Evolutionary conservation across 2,329 filamentous ascomycete genomes (phyloP), one percentile per base, ranked within the genome.

Genomic region (Cercospora sojina): DNA sequence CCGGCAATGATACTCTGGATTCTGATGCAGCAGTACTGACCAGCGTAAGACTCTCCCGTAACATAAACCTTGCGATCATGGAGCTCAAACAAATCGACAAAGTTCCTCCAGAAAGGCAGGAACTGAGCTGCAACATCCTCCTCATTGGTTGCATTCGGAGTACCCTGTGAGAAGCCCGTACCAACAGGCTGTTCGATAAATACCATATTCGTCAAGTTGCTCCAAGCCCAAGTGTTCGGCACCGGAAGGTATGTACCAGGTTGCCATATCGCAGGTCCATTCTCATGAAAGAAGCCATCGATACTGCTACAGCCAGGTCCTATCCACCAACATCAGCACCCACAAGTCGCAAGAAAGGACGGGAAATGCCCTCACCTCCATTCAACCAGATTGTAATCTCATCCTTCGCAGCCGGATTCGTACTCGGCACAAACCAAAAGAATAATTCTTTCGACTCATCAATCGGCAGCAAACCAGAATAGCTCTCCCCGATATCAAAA

Each of bases 141-240:
- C 70, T 83, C 78, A 64, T 76, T 76, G 3, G 71, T 81, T 65
- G 76, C 77, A 67, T 81, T 80, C 0, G 81, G 79, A 2, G 75
- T 77, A 18, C 81, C 81, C 65, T 80, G 77, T 0, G 76, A 75
- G 69, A 79, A 83, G 4, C 82, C 82, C n/a, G 81, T 80, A 43
- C 82, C 81, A 7, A 84, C 78, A 4, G 83, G 83, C 67, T 85
- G 83, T 59, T 82, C 83, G 16, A 85, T 83, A 86, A 88, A 95
- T 53, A 95, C 81, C 73, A 93, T 85, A 77, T 93, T 92, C 62
- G 90, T 90, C 43, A 93, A 78, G 60, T 89, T 89, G 67, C 86
- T 75, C 79, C 80, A 83, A 25, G 78, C 77, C 76, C 78, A 83
- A 0, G 79, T 77, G 66, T 83, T 83, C 67, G 78, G 75, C 1